Base-by-base conservation (phyloP, 441 rosid genomes). In the Brassica hybrid region DNA sequence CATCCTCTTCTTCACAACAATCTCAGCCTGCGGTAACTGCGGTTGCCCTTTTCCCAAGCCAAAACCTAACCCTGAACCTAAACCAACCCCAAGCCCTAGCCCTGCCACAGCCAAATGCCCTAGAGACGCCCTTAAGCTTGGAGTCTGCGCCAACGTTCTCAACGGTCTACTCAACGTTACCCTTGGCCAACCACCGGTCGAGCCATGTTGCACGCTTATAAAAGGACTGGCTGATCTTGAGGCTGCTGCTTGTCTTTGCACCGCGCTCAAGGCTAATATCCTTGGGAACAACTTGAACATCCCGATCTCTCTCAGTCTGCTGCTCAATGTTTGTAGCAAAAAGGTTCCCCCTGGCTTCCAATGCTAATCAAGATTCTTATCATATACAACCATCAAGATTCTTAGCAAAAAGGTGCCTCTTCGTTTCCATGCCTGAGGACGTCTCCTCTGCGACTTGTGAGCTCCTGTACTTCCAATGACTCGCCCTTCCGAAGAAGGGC, bases 221-320 rank as follows among this genome's bases (percentile, higher is more conserved):
- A 14, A 80, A 72, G 94, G 94, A 19, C 90, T 90, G 19, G 89
- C 48, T 63, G 89, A 90, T 73, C 85, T 88, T 74, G 89, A 89
- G 43, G 91, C 92, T 6, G 94, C 90, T 5, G 86, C 83, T 67
- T 89, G 93, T 84, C 93, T 88, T 43, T 85, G 91, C 87, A 88
- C 93, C 10, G 88, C 87, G 18, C 77, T 91, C 10, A 87, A 83
- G 69, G 91, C 88, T 36, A 85, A 81, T 59, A 78, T 89, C 56
- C 76, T 89, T 65, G 88, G 89, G 14, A 80, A 76, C 59, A 76
- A 86, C 82, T 70, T 86, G 14, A 81, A 87, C 68, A 12, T 90
- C 30, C 91, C 97, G 1, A 36, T 90, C 41, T 81, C 87, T 13
- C 83, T 86, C 72, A 82, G 84, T 74, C 79, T 87, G 71, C 85